Evolutionary conservation across 768 basidiomycete genomes (phyloP), one percentile per base, ranked within the genome.

Genomic region (Naganishia friedmannii): DNA sequence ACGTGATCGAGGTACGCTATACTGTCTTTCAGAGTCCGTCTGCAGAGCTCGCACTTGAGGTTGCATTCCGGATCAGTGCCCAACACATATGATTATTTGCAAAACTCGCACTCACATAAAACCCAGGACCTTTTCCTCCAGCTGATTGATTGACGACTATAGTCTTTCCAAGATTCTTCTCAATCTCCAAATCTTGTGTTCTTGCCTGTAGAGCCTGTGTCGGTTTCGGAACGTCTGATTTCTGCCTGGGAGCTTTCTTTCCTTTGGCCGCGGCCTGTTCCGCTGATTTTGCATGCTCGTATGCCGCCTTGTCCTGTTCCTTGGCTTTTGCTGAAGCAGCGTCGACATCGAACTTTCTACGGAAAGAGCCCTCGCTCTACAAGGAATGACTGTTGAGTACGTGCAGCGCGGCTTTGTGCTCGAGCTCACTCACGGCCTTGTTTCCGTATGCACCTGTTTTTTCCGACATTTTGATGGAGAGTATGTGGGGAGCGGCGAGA

Each of bases 331-430:
- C 78, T 17, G 73, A 73, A 73, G 78, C 80, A 51, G 77, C 79
- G n/a, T 93, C 89, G 83, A 93, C 92, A 84, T 96, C 90, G 93
- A 94, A 98, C 85, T 89, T 92, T 82, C 89, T 89, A 57, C 93
- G 83, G 54, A 72, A 72, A 63, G 60, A 63, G 13, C 60, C 60
- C 39, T 63, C 60, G 60, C 39, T 63, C 60, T 63, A 42, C 2
- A 19, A 8, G 21, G 9, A 3, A 42, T 1, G 2, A 21, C 7
- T 29, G 5, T 26, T 39, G 13, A 26, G 1, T 3, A 45, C 10
- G n/a, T 21, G 42, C 9, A n/a, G 23, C 8, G 15, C 9, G 4
- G 32, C 2, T 46, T 29, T 7, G 26, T 6, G 19, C 37, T 21
- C 7, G 10, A 58, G n/a, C 32, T 31, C 15, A 63, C 60, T 63